These are phyloP conservation scores for Hibiscus trionum DNA, from an alignment of 345 rosid genomes.

Conservation along the genomic window DNA sequence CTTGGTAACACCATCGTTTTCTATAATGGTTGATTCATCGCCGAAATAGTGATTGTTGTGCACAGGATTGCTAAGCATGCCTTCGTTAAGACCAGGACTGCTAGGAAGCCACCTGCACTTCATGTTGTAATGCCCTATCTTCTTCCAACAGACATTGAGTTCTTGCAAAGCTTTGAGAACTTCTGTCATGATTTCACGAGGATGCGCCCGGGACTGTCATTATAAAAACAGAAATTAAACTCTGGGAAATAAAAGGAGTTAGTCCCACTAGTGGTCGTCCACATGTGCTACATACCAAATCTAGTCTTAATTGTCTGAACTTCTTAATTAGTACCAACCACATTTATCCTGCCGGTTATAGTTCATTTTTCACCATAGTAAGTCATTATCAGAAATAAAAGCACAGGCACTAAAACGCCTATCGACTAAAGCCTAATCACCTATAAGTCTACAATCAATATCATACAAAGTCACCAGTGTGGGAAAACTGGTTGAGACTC, in stretches of 20 bases:
- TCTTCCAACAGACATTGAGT: slow-evolving; percentile 88
- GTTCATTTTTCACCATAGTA: neutral
- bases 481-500: neutral
- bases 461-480: too few species aligned
- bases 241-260: neutral
- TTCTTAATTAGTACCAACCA: neutral
- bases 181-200: slow-evolving; percentile 84
- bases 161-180: slow-evolving; percentile 80
- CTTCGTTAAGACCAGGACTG: slow-evolving; percentile 46
- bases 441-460: too few species aligned
- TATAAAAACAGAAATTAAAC: neutral
- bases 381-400: slow-evolving; percentile 1
- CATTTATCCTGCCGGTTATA: slow-evolving; percentile 16
- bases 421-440: neutral
- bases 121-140: slow-evolving; percentile 92
- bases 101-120: slow-evolving; percentile 86
- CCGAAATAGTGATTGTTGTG: slow-evolving; percentile 57
- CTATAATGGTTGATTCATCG: slow-evolving; percentile 54
- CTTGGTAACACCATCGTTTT: slow-evolving; percentile 38
- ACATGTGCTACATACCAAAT: slow-evolving; percentile 7
- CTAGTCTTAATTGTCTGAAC: neutral
- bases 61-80: slow-evolving; percentile 51
- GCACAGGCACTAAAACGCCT: neutral
- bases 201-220: slow-evolving; percentile 76
- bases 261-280: slow-evolving; percentile 4